These are phyloP conservation scores for Apiotrichum akiyoshidainum DNA, from an alignment of 1,284 basidiomycete species.

Conservation along the genomic window DNA sequence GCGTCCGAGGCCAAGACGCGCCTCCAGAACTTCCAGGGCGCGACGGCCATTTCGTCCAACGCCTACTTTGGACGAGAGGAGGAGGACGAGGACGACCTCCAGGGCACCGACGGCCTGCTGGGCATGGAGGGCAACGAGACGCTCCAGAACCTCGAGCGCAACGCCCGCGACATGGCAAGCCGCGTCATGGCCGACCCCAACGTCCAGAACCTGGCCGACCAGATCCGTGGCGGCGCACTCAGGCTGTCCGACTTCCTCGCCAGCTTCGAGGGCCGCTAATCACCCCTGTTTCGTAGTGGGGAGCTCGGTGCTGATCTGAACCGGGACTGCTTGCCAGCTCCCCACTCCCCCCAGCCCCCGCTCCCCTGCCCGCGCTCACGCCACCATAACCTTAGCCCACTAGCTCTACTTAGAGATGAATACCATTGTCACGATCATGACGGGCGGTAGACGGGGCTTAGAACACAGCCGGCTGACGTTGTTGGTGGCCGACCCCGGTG, in stretches of 20 bases:
- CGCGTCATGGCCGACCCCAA: constrained; percentile 83
- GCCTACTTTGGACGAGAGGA: constrained; percentile 91
- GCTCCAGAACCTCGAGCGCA: constrained; percentile 61
- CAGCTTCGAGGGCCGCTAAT: constrained; percentile 45
- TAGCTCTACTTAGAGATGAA: background rate
- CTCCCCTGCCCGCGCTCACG: background rate
- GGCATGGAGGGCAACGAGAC: constrained; percentile 68
- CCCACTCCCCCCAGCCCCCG: background rate
- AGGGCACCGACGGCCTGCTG: constrained; percentile 56
- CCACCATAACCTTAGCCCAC: background rate
- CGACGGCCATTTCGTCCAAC: constrained; percentile 89
- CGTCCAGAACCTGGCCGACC: constrained; percentile 82
- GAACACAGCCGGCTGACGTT: no score
- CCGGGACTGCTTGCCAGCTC: background rate
- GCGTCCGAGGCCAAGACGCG: constrained; percentile 75
- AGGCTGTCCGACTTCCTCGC: constrained; percentile 75
- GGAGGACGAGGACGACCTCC: constrained; percentile 43
- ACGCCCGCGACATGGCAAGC: constrained; percentile 74
- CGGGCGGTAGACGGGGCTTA: background rate
- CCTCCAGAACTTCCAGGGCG: constrained; percentile 81
- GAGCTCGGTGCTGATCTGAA: background rate
- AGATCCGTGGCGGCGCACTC: constrained; percentile 75
- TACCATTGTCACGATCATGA: background rate
- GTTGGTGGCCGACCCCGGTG: no score
- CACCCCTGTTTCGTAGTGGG: background rate